phyloP scores from a whole-genome alignment of 1,284 basidiomycete genomes.

The Pseudozyma pruni region DNA sequence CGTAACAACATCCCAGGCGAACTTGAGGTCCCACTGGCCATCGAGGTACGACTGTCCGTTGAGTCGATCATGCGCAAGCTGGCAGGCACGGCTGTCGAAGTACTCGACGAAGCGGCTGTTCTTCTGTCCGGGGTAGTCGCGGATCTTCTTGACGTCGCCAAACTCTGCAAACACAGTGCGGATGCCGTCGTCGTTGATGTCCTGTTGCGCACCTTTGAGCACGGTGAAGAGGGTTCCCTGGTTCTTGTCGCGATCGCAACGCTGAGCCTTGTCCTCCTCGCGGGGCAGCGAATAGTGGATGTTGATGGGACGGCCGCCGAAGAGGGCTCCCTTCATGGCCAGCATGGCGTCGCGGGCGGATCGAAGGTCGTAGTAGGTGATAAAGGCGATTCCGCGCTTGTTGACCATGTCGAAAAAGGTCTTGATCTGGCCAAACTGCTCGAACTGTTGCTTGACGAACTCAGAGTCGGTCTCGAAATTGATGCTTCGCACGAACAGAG shows the following conservation, averaged over 20 bases:
- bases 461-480: slow-evolving; percentile 37
- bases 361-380: slow-evolving; percentile 91
- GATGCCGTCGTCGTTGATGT: slow-evolving; percentile 84
- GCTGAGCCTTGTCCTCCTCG: slow-evolving; percentile 78
- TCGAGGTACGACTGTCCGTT: slow-evolving; percentile 82
- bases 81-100: slow-evolving; percentile 70
- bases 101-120: slow-evolving; percentile 48
- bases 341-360: slow-evolving; percentile 90
- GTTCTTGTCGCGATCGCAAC: slow-evolving; percentile 85
- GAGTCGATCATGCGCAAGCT: slow-evolving; percentile 83
- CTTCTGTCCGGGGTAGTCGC: slow-evolving; percentile 55
- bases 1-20: slow-evolving; percentile 79
- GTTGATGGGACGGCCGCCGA: slow-evolving; percentile 78
- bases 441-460: slow-evolving; percentile 78
- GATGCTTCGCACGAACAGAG: slow-evolving; percentile 91
- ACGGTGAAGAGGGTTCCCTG: slow-evolving; percentile 87
- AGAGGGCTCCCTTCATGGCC: slow-evolving; percentile 70
- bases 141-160: slow-evolving; percentile 87
- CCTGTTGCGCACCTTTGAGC: slow-evolving; percentile 76
- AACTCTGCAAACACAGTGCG: slow-evolving; percentile 83
- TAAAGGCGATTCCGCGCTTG: slow-evolving; percentile 95
- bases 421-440: slow-evolving; percentile 92
- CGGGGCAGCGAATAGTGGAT: slow-evolving; percentile 96
- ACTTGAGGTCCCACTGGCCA: slow-evolving; percentile 85
- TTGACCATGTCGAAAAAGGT: slow-evolving; percentile 94